Conservation (phyloP, 2,329 filamentous ascomycete genomes). For the Fusarium pseudocircinatum region DNA sequence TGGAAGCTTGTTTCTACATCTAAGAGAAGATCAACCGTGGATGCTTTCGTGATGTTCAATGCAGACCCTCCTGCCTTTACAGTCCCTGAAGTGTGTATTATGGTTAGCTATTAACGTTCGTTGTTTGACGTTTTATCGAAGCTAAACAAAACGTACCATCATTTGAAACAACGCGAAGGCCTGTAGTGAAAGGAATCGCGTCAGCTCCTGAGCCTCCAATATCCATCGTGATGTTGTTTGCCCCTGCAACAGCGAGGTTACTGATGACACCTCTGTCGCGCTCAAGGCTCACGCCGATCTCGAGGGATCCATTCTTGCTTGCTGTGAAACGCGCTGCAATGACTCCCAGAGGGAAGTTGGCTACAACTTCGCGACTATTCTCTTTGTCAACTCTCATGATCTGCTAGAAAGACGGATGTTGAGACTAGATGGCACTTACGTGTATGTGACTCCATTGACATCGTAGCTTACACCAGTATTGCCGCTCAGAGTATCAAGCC, state of each 20-base stretch:
- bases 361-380: background rate
- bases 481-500: background rate
- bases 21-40: background rate
- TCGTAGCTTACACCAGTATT: background rate
- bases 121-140: background rate
- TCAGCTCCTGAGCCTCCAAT: background rate
- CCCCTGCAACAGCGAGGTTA: accelerated
- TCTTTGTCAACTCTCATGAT: accelerated
- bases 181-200: background rate
- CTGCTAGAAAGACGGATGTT: accelerated
- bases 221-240: background rate
- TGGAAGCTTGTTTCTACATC: background rate
- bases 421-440: background rate
- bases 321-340: background rate
- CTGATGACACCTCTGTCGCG: background rate
- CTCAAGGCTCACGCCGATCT: background rate
- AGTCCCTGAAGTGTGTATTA: accelerated
- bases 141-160: accelerated
- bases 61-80: background rate
- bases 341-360: background rate
- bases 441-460: background rate
- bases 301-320: accelerated
- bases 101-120: background rate
- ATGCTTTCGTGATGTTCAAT: background rate
- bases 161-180: background rate